Conservation (phyloP, 2,329 filamentous ascomycete genomes). For the Dothistroma septosporum region DNA sequence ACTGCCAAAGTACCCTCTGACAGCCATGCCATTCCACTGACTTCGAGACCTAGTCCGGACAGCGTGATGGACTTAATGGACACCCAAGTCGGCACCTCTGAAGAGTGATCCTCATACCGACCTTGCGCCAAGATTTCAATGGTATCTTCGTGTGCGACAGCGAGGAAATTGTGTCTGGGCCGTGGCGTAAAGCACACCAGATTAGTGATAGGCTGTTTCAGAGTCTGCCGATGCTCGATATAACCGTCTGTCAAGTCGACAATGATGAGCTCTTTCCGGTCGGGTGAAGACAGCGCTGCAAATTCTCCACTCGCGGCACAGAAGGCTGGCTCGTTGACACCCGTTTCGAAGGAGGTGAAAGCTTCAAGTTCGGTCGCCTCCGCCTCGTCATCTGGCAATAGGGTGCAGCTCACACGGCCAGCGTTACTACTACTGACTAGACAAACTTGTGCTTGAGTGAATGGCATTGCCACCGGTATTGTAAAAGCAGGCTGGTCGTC, state of each 20-base stretch:
- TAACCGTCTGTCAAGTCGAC: slow-evolving; percentile 31
- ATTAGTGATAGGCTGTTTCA: slow-evolving; percentile 8
- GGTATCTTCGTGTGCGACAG: slow-evolving; percentile 23
- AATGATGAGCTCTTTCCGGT: slow-evolving; percentile 22
- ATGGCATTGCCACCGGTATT: slow-evolving; percentile 10
- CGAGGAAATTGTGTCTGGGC: slow-evolving; percentile 25
- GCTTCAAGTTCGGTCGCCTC: neutral
- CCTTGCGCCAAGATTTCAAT: slow-evolving; percentile 29
- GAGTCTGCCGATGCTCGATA: slow-evolving; percentile 26
- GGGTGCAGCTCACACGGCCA: slow-evolving; percentile 7
- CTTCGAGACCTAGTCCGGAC: slow-evolving; percentile 21
- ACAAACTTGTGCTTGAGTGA: slow-evolving; percentile 7
- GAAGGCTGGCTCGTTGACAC: slow-evolving; percentile 13
- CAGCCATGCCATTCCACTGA: slow-evolving; percentile 58
- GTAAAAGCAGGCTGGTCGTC: neutral
- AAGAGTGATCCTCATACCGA: slow-evolving; percentile 23
- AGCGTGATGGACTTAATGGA: slow-evolving; percentile 25
- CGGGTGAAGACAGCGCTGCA: slow-evolving; percentile 21
- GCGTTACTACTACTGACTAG: slow-evolving; percentile 4
- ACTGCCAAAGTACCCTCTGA: slow-evolving; percentile 79
- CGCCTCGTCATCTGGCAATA: neutral
- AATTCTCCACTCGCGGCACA: slow-evolving; percentile 25
- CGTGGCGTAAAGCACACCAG: slow-evolving; percentile 16
- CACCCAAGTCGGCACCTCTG: slow-evolving; percentile 20
- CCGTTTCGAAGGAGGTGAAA: slow-evolving; percentile 20